These are phyloP conservation scores for Silene coronaria DNA, from an alignment of 179 eudicot genomes.

Conservation along the genomic window DNA sequence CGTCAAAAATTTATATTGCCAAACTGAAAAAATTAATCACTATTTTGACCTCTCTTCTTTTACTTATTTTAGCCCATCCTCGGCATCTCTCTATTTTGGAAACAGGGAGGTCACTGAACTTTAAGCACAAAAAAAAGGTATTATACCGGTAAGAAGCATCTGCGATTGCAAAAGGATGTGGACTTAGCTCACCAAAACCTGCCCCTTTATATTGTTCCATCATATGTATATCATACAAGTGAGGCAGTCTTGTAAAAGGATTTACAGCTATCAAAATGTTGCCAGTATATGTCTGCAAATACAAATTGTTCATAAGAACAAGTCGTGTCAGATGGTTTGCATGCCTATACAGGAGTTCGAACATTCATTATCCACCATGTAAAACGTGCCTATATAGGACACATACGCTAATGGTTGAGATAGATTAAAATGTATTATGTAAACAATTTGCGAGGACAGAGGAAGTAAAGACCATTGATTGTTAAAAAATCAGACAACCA, in stretches of 20 bases:
- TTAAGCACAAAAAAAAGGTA: constrained; percentile 9
- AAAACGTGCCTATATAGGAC: background rate
- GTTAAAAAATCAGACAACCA: background rate
- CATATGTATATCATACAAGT: constrained; percentile 90
- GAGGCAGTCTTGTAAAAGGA: constrained; percentile 85
- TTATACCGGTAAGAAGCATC: constrained; percentile 79
- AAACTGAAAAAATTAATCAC: background rate
- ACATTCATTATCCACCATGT: background rate
- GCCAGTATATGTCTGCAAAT: constrained; percentile 84
- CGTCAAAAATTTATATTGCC: background rate
- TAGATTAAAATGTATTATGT: background rate
- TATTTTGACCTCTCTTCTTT: background rate
- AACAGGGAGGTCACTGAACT: constrained; percentile 3
- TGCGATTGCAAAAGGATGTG: constrained; percentile 96
- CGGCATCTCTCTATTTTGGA: background rate
- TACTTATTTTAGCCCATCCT: background rate
- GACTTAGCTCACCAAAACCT: constrained; percentile 89
- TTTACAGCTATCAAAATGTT: constrained; percentile 91
- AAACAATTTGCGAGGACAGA: background rate
- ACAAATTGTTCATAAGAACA: constrained; percentile 24
- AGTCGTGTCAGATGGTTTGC: background rate
- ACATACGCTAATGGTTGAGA: background rate
- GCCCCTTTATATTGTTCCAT: constrained; percentile 97
- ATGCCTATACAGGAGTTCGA: background rate
- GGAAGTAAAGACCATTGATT: background rate